Evolutionary conservation across 139 green algal genomes (phyloP).

Genomic region (Coelastrella sp.): DNA sequence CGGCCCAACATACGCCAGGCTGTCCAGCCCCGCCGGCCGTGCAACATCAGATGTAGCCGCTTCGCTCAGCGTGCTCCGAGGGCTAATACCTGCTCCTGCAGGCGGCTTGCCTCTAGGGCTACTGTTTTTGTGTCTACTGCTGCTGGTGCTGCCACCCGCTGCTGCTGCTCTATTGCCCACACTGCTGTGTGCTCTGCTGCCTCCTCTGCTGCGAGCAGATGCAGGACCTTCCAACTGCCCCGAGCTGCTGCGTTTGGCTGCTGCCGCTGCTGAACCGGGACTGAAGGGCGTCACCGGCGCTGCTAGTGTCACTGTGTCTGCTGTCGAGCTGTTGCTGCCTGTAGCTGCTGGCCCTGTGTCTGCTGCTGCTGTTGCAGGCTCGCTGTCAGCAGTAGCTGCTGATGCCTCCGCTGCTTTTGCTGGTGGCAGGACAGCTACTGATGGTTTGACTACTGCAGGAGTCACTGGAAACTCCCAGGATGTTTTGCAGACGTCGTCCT

Average conservation of each 20-base stretch:
- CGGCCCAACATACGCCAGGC: neutral
- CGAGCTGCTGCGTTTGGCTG: slow-evolving; percentile 6
- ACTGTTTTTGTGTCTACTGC: neutral
- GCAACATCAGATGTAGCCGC: neutral
- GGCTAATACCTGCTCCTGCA: neutral
- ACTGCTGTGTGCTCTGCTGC: neutral
- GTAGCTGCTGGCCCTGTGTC: too few species aligned
- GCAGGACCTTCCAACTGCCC: neutral
- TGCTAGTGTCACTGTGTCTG: neutral
- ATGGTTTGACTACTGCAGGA: neutral
- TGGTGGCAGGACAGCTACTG: neutral
- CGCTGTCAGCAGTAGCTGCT: slow-evolving; percentile 11
- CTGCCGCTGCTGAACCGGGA: slow-evolving; percentile 14
- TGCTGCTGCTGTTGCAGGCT: neutral
- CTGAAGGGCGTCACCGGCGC: neutral
- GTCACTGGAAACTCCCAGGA: neutral
- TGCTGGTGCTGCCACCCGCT: neutral
- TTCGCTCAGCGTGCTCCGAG: neutral
- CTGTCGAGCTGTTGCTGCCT: too few species aligned
- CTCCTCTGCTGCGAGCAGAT: slow-evolving; percentile 11
- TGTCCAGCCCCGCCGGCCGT: neutral
- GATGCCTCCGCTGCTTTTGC: slow-evolving; percentile 30
- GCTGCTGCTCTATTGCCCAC: neutral
- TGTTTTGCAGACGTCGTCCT: neutral
- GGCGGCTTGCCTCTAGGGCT: neutral